Evolutionary conservation across 805 yeast species (phyloP).

Genomic region (Candida nemodendra): DNA sequence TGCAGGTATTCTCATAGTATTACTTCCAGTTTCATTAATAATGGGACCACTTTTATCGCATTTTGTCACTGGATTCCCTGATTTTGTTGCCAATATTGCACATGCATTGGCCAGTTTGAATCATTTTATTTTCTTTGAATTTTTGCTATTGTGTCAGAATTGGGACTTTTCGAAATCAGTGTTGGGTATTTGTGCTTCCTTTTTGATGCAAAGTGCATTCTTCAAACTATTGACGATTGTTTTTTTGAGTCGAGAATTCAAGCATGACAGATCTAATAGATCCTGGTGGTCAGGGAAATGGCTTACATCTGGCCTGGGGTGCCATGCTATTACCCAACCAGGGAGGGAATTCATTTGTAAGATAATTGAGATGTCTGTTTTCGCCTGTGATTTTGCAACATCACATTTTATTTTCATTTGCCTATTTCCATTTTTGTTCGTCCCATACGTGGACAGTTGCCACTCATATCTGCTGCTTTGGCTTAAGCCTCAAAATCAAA

Average conservation of each 20-base stretch:
- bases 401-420: conserved; percentile 57
- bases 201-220: conserved; percentile 56
- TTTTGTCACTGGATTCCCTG: conserved; percentile 46
- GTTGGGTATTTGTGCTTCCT: conserved; percentile 56
- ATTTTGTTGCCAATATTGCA: conserved; percentile 52
- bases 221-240: conserved; percentile 50
- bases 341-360: conserved; percentile 63
- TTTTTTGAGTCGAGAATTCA: conserved; percentile 60
- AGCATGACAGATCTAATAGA: conserved; percentile 55
- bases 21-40: conserved; percentile 45
- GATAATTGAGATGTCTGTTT: conserved; percentile 62
- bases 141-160: conserved; percentile 66
- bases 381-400: conserved; percentile 60
- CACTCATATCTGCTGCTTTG: conserved; percentile 68
- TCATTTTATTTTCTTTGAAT: conserved; percentile 56
- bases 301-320: conserved; percentile 61
- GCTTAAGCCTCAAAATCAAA: conserved; percentile 49
- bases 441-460: conserved; percentile 64
- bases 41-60: conserved; percentile 50
- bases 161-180: conserved; percentile 62
- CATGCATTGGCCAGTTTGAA: conserved; percentile 53
- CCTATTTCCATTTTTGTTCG: conserved; percentile 59
- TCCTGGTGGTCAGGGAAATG: conserved; percentile 85
- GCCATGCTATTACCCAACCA: conserved; percentile 61
- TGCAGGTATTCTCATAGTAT: conserved; percentile 35